Percentiles rank a stretch among this genome's conserved stretches.
Conservation (phyloP, 495 filamentous ascomycete species). For the Sporormia fimetaria region DNA sequence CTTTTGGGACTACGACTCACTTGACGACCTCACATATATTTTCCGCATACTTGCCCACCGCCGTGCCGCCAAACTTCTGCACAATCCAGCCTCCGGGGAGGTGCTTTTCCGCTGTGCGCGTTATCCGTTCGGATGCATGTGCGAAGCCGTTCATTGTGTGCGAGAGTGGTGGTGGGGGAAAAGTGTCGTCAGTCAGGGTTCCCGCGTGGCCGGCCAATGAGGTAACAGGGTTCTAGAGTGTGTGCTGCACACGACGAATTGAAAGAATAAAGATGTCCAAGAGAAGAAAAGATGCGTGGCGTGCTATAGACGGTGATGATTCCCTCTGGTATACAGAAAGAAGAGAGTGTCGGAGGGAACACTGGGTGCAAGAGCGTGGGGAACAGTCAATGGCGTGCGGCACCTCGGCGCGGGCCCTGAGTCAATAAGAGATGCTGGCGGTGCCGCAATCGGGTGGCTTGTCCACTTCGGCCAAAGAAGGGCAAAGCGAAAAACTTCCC, state of each 20-base stretch:
- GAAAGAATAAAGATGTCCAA: no score
- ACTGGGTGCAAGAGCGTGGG: not conserved
- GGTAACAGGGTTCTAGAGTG: no score
- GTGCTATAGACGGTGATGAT: no score
- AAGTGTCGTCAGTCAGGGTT: not conserved
- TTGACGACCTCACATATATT: conserved; percentile 66
- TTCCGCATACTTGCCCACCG: conserved; percentile 48
- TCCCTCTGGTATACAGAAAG: no score
- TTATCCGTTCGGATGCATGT: conserved; percentile 21
- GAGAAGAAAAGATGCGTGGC: no score
- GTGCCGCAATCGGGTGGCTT: conserved; percentile 8
- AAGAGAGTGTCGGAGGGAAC: not conserved
- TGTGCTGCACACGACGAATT: no score
- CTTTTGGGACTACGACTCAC: conserved; percentile 36
- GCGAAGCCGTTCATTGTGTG: conserved; percentile 10
- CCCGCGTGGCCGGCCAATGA: no score
- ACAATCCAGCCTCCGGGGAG: conserved; percentile 36
- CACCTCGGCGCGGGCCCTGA: conserved; percentile 7
- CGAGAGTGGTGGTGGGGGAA: conserved; percentile 9
- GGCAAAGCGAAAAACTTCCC: conserved; percentile 1
- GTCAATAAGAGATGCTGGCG: conserved; percentile 3
- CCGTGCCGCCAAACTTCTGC: conserved; percentile 37
- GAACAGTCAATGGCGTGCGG: conserved; percentile 1
- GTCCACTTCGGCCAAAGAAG: not conserved
- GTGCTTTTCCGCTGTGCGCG: conserved; percentile 32